These are phyloP conservation scores for Xylaria sp. DNA, from an alignment of 2,329 filamentous ascomycete genomes.

Conservation along the genomic window DNA sequence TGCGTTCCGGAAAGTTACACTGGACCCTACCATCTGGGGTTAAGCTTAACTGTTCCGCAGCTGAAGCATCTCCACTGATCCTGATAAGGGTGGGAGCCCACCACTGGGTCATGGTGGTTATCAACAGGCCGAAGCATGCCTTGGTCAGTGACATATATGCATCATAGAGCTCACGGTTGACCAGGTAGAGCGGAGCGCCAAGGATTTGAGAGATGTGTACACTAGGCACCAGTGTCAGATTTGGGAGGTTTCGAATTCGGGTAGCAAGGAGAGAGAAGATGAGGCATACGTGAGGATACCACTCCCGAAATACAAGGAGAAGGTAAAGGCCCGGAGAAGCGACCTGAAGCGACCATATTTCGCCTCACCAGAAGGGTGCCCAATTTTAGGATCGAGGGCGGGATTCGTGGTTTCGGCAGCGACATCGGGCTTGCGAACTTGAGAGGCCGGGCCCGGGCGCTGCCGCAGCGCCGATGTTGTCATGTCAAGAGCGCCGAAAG, in stretches of 20 bases:
- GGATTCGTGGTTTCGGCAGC: slow-evolving; percentile 37
- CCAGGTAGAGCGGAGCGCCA: slow-evolving; percentile 78
- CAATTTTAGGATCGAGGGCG: slow-evolving; percentile 39
- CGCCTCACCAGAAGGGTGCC: slow-evolving; percentile 65
- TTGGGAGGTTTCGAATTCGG: slow-evolving; percentile 27
- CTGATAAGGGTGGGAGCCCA: slow-evolving; percentile 87
- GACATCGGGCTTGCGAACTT: slow-evolving; percentile 49
- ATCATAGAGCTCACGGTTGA: slow-evolving; percentile 82
- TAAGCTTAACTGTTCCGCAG: slow-evolving; percentile 77
- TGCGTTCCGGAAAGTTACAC: slow-evolving; percentile 81
- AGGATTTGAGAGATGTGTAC: slow-evolving; percentile 78
- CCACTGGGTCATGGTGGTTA: slow-evolving; percentile 83
- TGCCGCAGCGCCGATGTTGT: slow-evolving; percentile 53
- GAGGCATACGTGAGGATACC: slow-evolving; percentile 61
- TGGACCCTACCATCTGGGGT: slow-evolving; percentile 77
- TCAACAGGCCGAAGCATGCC: slow-evolving; percentile 80
- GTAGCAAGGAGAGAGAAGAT: neutral
- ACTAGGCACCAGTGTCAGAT: slow-evolving; percentile 52
- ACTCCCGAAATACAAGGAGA: slow-evolving; percentile 62
- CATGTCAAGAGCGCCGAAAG: slow-evolving; percentile 39
- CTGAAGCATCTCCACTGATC: slow-evolving; percentile 84
- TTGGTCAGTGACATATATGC: slow-evolving; percentile 90
- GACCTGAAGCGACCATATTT: slow-evolving; percentile 63
- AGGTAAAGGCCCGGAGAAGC: slow-evolving; percentile 61
- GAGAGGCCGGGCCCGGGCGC: slow-evolving; percentile 41